A percentile compares a stretch with the other conserved stretches of the same genome.
phyloP scores from a whole-genome alignment of 78 protist genomes.

The Isochrysis galbana region DNA sequence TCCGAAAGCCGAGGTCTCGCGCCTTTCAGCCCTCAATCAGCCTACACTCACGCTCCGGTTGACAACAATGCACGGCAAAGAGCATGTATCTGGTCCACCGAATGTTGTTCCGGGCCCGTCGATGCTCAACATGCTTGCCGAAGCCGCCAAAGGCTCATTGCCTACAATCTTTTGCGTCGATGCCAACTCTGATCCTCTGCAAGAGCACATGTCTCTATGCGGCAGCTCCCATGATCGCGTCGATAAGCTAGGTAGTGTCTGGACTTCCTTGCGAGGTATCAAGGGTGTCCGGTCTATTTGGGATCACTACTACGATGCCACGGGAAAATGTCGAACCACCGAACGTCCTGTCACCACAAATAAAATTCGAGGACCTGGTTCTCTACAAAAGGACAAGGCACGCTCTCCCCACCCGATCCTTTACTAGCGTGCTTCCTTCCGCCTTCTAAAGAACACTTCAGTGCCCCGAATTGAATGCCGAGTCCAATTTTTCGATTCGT shows the following conservation, averaged over 20 bases:
- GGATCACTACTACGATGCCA: background rate
- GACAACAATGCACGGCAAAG: background rate
- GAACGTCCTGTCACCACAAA: background rate
- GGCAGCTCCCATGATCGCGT: too few relatives aligned
- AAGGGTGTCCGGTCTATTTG: background rate
- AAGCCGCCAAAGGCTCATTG: background rate
- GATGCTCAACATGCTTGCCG: background rate
- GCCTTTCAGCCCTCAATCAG: background rate
- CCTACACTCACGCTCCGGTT: too few relatives aligned
- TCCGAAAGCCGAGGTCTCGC: background rate
- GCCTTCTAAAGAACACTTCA: too few relatives aligned
- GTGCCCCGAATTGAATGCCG: too few relatives aligned
- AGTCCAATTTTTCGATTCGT: too few relatives aligned
- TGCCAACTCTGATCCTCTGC: background rate
- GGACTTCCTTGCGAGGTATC: background rate
- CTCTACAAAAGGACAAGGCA: background rate
- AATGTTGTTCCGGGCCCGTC: background rate
- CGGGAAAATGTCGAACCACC: background rate
- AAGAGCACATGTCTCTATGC: too few relatives aligned
- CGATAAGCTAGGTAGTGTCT: background rate
- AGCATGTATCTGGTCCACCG: background rate
- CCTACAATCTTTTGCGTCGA: background rate
- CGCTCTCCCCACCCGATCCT: too few relatives aligned
- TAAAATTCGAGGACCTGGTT: background rate
- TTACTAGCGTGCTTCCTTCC: too few relatives aligned